These are phyloP conservation scores for Juglanconis oblonga DNA, from an alignment of 2,329 filamentous ascomycete genomes.

Conservation along the genomic window DNA sequence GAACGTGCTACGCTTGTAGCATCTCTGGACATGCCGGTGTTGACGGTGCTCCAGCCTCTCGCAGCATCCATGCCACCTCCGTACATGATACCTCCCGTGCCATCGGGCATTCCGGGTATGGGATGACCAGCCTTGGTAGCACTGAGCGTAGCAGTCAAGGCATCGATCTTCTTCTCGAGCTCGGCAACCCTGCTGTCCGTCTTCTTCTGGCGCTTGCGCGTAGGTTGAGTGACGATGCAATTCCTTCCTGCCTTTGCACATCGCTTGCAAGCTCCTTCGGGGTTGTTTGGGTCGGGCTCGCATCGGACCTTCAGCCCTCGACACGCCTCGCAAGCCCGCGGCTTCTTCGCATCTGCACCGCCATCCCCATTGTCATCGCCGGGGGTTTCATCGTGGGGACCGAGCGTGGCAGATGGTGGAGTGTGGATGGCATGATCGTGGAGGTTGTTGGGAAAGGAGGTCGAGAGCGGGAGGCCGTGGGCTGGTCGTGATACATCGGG, in stretches of 20 bases:
- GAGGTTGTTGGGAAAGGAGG: conserved; percentile 1
- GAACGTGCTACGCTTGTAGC: conserved; percentile 2
- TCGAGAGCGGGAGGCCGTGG: background rate
- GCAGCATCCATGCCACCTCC: conserved; percentile 10
- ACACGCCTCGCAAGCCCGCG: conserved; percentile 73
- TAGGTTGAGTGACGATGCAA: conserved; percentile 74
- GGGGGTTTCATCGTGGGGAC: conserved; percentile 10
- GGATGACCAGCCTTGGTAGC: conserved; percentile 37
- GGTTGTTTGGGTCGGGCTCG: conserved; percentile 65
- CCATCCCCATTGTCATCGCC: conserved; percentile 17
- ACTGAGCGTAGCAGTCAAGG: conserved; percentile 75
- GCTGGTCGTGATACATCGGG: conserved; percentile 3
- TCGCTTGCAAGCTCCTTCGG: conserved; percentile 65
- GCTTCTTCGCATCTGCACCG: conserved; percentile 57
- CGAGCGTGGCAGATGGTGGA: conserved; percentile 3
- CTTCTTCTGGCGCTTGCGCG: conserved; percentile 83
- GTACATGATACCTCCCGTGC: conserved; percentile 10
- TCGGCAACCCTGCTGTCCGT: conserved; percentile 86
- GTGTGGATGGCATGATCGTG: conserved; percentile 10
- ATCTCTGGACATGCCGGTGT: conserved; percentile 2
- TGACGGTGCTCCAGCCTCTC: conserved; percentile 10
- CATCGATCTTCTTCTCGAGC: conserved; percentile 90
- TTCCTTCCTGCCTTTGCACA: conserved; percentile 77
- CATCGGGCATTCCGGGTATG: conserved; percentile 9
- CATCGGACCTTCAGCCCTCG: conserved; percentile 79